Conservation (phyloP, 345 rosid species). For the Euphorbia lathyris region DNA sequence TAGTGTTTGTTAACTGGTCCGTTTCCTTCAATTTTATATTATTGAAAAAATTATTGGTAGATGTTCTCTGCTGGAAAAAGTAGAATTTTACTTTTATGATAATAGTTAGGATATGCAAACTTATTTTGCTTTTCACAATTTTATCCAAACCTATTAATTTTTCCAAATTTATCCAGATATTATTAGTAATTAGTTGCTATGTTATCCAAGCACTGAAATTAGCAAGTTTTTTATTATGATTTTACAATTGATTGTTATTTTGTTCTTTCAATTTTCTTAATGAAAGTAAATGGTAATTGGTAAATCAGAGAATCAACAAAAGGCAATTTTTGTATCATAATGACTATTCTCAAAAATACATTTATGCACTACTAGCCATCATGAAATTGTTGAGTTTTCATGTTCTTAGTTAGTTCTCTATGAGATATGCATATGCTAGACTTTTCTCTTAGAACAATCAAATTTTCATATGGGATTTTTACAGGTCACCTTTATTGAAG, state of each 20-base stretch:
- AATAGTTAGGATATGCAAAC: not conserved
- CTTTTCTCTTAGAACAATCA: constrained; percentile 8
- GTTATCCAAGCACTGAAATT: not conserved
- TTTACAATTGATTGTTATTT: not conserved
- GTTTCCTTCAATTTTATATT: not conserved
- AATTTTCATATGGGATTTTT: constrained; percentile 13
- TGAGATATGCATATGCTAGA: not conserved
- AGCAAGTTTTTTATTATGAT: not conserved
- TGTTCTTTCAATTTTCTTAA: not conserved
- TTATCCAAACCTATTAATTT: not conserved
- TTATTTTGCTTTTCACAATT: not conserved
- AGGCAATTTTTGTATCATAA: not conserved
- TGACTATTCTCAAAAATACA: not conserved
- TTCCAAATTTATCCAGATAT: not conserved
- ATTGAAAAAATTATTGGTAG: not conserved
- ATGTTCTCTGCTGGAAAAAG: not conserved
- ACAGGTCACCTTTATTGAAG: constrained; percentile 97
- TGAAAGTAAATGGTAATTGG: not conserved
- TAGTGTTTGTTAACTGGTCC: constrained; percentile 24
- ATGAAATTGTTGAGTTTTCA: not conserved
- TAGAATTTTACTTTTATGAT: not conserved
- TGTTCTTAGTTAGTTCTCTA: not conserved
- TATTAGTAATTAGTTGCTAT: not conserved
- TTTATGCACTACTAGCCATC: not conserved
- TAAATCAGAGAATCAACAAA: not conserved